Base-by-base conservation (phyloP, 768 basidiomycete genomes). In the Filobasidium wieringae region DNA sequence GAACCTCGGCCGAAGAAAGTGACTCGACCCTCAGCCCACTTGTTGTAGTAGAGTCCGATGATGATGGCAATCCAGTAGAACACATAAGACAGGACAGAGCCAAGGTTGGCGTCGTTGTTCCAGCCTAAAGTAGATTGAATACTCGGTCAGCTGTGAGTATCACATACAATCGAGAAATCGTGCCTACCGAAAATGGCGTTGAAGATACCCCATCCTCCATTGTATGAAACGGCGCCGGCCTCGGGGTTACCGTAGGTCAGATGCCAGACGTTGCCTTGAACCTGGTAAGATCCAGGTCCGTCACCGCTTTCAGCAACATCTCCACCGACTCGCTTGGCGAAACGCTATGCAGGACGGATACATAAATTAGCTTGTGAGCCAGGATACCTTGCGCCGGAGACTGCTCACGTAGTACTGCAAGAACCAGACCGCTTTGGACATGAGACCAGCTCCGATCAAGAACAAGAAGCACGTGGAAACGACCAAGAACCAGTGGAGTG, bases 41-140 rank as follows among this genome's bases (percentile, higher is more conserved):
- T 76, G 64, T 76, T 68, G 65, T 72, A 80, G 51, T 86, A 67
- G 52, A 97, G 79, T 2, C 77, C 76, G 32, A 68, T 79, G 45
- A 92, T 82, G 63, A 86, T 86, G 12, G 84, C 81, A 60, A 95
- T 63, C 92, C 92, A 96, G 77, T 92, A 96, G 74, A 88, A 86
- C 49, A 88, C 81, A 72, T 96, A 97, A 0, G 83, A 77, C n/a
- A 93, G 77, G 22, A 96, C 79, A 1, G 84, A 80, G 12, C 92
- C 89, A 59, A 84, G 53, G 78, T 85, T 84, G 8, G 84, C 91
- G 55, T 77, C 85, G 72, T 92, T 91, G 62, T 82, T 82, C 90
- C 89, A 92, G 5, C 43, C 43, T 47, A 2, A 87, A 87, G 37
- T 19, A 4, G 27, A 36, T 7, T 33, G 9, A 40, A 29, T 40